A percentile compares a stretch with the other conserved stretches of the same genome.
Evolutionary conservation across 305 asterid species (phyloP).

Genomic region (Fraxinus dipetala): DNA sequence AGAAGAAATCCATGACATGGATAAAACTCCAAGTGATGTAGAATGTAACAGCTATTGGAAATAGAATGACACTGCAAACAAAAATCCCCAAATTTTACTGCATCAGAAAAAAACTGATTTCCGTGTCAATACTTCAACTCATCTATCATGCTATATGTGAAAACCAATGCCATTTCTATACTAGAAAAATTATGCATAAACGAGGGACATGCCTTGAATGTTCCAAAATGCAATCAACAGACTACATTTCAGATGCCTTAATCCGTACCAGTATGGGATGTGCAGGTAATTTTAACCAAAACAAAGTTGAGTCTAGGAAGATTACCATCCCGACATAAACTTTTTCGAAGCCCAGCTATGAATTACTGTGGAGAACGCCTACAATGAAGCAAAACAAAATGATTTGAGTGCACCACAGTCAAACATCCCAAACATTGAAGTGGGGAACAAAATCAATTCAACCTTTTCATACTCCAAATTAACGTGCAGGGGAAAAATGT

Average conservation of each 20-base stretch:
- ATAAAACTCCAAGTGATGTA: slow-evolving; percentile 21
- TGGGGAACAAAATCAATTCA: neutral
- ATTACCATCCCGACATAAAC: slow-evolving; percentile 26
- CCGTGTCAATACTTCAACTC: neutral
- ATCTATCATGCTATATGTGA: neutral
- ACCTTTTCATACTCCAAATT: neutral
- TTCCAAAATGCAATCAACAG: neutral
- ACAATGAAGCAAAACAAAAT: neutral
- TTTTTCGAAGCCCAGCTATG: slow-evolving; percentile 27
- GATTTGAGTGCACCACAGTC: neutral
- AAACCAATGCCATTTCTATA: neutral
- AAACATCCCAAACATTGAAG: neutral
- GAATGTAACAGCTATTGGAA: slow-evolving; percentile 30
- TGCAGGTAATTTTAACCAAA: neutral
- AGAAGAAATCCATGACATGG: slow-evolving; percentile 22
- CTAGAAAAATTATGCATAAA: neutral
- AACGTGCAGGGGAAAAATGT: neutral
- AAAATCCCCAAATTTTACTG: neutral
- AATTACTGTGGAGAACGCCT: slow-evolving; percentile 19
- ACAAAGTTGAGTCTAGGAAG: neutral
- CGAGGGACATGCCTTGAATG: neutral
- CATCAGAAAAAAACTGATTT: neutral
- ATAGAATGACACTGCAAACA: slow-evolving; percentile 19
- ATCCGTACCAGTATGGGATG: neutral
- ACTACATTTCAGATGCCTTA: neutral